These are phyloP conservation scores for Viscum album DNA, from an alignment of 177 flowering plant genomes.

Conservation along the genomic window DNA sequence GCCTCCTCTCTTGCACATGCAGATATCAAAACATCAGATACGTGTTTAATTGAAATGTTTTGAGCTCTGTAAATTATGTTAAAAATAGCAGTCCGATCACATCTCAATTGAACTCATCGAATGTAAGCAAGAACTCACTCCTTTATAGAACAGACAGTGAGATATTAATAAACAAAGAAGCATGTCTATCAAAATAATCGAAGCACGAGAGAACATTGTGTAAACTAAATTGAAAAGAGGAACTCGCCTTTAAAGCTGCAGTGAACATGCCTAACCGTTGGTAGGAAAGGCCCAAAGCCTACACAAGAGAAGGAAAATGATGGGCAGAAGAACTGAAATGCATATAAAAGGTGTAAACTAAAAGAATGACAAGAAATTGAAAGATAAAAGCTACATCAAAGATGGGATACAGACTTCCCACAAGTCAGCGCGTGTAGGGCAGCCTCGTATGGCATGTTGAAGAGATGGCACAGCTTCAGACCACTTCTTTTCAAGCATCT, in stretches of 20 bases:
- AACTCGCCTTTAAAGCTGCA: slow-evolving; percentile 80
- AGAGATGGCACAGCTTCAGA: slow-evolving; percentile 78
- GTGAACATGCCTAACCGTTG: slow-evolving; percentile 89
- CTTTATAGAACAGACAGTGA: no score
- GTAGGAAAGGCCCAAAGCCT: slow-evolving; percentile 90
- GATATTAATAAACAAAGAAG: no score
- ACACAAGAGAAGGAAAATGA: slow-evolving; percentile 9
- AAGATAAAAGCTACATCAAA: no score
- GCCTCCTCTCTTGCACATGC: no score
- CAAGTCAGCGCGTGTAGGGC: slow-evolving; percentile 64
- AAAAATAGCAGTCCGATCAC: not conserved
- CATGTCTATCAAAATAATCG: no score
- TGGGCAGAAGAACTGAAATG: not conserved
- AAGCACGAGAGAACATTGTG: no score
- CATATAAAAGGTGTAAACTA: not conserved
- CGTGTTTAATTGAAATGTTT: no score
- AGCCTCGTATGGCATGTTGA: slow-evolving; percentile 90
- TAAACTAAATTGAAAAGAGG: not conserved
- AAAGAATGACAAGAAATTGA: not conserved
- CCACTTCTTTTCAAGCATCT: slow-evolving; percentile 67
- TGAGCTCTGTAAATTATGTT: not conserved
- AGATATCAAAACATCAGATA: no score
- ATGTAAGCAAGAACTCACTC: no score
- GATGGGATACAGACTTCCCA: slow-evolving; percentile 60
- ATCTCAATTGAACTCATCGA: no score